Conservation (phyloP, 345 rosid species). For the Passiflora organensis region DNA sequence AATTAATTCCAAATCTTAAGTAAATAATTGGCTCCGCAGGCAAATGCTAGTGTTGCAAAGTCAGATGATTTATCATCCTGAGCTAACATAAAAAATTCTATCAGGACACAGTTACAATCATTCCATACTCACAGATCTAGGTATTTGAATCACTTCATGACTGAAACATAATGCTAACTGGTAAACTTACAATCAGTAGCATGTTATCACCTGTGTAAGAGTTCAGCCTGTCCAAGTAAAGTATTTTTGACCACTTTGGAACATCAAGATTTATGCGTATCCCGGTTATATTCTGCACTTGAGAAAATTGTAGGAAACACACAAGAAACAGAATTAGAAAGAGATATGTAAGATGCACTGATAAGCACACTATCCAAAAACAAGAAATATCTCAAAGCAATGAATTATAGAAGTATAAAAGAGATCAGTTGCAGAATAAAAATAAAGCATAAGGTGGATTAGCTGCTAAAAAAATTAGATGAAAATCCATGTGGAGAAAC, state of each 20-base stretch:
- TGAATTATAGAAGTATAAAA: neutral
- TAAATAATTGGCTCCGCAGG: too few species aligned
- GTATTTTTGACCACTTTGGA: conserved; percentile 67
- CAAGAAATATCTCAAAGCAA: neutral
- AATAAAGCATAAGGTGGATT: too few species aligned
- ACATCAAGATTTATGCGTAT: conserved; percentile 65
- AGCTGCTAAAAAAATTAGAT: too few species aligned
- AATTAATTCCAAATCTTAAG: too few species aligned
- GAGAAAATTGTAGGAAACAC: conserved; percentile 10
- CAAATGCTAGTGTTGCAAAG: too few species aligned
- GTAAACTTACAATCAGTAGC: neutral
- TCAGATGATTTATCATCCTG: neutral
- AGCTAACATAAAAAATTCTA: neutral
- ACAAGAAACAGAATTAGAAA: neutral
- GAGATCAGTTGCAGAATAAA: too few species aligned
- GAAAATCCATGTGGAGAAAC: too few species aligned
- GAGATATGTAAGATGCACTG: neutral
- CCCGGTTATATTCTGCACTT: conserved; percentile 73
- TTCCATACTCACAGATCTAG: neutral
- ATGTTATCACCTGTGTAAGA: conserved; percentile 58
- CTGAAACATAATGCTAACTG: neutral
- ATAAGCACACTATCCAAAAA: neutral
- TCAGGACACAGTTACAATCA: neutral
- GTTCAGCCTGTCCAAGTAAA: conserved; percentile 69
- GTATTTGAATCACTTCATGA: neutral